Conservation (phyloP, 73 alveolate species). For the Symbiodinium pilosum region DNA sequence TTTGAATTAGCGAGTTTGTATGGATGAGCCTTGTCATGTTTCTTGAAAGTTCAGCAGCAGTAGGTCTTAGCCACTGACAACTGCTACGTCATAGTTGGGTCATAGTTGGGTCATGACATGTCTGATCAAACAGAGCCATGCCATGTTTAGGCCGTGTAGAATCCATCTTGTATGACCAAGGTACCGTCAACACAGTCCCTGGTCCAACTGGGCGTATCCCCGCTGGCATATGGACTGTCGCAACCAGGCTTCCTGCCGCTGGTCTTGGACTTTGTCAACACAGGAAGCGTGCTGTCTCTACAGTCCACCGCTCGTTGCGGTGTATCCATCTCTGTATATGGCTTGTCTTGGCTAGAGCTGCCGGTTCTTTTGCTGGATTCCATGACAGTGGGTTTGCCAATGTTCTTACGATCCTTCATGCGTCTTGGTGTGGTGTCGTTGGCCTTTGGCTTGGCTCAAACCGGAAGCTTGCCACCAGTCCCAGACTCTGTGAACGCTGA, state of each 20-base stretch:
- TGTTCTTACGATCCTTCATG: background rate
- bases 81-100: background rate
- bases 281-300: background rate
- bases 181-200: background rate
- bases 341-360: background rate
- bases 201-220: background rate
- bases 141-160: too few species aligned
- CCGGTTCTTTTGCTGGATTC: background rate
- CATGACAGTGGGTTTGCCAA: background rate
- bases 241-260: background rate
- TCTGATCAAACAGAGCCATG: too few species aligned
- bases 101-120: too few species aligned
- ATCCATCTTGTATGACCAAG: background rate
- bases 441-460: constrained; percentile 15
- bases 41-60: background rate
- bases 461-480: background rate
- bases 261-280: background rate
- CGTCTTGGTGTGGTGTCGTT: background rate
- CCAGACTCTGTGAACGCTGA: background rate
- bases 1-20: background rate
- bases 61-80: background rate
- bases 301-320: background rate
- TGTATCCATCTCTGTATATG: background rate
- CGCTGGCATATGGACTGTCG: background rate
- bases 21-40: background rate